phyloP scores from a whole-genome alignment of 768 basidiomycete genomes.

The Boletus insuetus region DNA sequence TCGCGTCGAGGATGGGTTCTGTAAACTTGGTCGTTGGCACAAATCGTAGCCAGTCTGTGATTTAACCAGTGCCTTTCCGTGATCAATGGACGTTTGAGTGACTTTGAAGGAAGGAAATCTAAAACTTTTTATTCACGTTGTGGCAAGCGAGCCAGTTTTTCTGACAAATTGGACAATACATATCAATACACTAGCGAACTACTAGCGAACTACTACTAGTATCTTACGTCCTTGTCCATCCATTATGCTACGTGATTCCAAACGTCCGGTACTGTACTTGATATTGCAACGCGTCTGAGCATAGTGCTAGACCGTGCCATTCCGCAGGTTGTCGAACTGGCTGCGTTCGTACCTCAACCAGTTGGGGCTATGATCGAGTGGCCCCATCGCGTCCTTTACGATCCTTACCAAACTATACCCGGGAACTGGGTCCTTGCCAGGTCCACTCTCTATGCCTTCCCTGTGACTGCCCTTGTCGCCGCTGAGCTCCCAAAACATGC shows the following conservation, averaged over 20 bases:
- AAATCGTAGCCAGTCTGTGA: neutral
- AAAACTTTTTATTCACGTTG: too few species aligned
- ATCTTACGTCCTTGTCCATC: neutral
- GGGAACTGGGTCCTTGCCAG: slow-evolving; percentile 70
- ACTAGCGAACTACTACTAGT: neutral
- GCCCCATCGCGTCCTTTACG: slow-evolving; percentile 78
- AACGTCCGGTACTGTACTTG: neutral
- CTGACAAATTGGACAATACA: slow-evolving; percentile 7
- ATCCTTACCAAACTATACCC: slow-evolving; percentile 69
- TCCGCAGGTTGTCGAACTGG: slow-evolving; percentile 76
- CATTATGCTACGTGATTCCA: neutral
- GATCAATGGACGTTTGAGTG: neutral
- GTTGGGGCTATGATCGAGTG: slow-evolving; percentile 68
- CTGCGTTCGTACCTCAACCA: slow-evolving; percentile 79
- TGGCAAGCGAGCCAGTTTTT: too few species aligned
- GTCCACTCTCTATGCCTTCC: slow-evolving; percentile 71
- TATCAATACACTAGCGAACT: neutral
- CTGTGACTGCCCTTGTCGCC: slow-evolving; percentile 75
- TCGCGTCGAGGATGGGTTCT: neutral
- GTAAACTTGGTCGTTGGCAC: neutral
- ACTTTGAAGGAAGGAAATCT: too few species aligned
- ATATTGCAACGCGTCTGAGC: neutral
- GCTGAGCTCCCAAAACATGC: slow-evolving; percentile 94
- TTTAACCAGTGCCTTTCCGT: neutral
- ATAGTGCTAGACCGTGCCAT: slow-evolving; percentile 48